These are phyloP conservation scores for Taiwanofungus camphoratus DNA, from an alignment of 1,284 basidiomycete species.

Conservation along the genomic window DNA sequence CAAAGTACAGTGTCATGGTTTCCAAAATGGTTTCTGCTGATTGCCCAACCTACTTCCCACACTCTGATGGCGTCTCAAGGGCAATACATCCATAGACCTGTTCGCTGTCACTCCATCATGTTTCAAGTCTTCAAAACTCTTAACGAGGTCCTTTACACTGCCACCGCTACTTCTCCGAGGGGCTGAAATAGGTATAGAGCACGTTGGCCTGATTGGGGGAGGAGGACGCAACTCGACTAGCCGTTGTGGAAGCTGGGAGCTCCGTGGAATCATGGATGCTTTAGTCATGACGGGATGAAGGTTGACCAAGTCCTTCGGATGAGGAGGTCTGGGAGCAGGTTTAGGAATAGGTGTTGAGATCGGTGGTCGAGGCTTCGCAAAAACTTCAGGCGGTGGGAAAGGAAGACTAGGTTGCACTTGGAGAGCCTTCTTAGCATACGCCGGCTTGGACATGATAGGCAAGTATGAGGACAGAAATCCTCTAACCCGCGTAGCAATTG, in stretches of 20 bases:
- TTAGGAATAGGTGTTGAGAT: conserved; percentile 53
- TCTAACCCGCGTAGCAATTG: conserved; percentile 31
- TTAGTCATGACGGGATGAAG: conserved; percentile 46
- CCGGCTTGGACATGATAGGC: conserved; percentile 39
- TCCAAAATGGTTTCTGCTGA: too few relatives aligned
- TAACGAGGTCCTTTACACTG: conserved; percentile 66
- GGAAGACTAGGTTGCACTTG: conserved; percentile 35
- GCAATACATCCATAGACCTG: too few relatives aligned
- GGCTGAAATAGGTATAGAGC: conserved; percentile 24
- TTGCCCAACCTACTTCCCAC: too few relatives aligned
- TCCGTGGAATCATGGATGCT: conserved; percentile 40
- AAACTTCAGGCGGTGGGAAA: conserved; percentile 45
- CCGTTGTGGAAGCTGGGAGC: conserved; percentile 36
- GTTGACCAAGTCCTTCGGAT: conserved; percentile 59
- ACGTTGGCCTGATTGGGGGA: conserved; percentile 25
- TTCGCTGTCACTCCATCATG: too few relatives aligned
- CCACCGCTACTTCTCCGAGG: conserved; percentile 50
- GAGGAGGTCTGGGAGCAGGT: conserved; percentile 35
- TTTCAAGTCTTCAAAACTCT: conserved; percentile 52
- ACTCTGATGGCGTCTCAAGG: too few relatives aligned
- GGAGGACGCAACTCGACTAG: conserved; percentile 53
- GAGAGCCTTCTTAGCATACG: conserved; percentile 14
- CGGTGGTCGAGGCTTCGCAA: conserved; percentile 45
- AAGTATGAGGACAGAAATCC: conserved; percentile 58
- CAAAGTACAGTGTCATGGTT: too few relatives aligned